Evolutionary conservation across 2,329 filamentous ascomycete genomes (phyloP).

Genomic region (Berkeleyomyces basicola): DNA sequence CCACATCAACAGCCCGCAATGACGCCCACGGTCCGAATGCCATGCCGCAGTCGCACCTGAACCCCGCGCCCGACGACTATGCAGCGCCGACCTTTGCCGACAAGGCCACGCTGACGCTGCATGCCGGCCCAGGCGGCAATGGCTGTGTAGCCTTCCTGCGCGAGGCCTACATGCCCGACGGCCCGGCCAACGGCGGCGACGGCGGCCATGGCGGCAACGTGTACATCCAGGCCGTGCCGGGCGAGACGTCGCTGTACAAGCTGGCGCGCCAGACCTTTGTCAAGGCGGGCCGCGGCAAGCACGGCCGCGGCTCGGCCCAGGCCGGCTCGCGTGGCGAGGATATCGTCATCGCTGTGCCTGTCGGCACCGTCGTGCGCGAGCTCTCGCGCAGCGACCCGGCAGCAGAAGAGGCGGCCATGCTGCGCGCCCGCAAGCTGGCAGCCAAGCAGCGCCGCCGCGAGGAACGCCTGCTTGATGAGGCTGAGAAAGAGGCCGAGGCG

Average conservation of each 20-base stretch:
- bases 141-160: conserved; percentile 90
- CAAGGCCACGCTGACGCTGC: conserved; percentile 59
- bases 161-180: conserved; percentile 76
- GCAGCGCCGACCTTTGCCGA: conserved; percentile 71
- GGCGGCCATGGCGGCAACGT: conserved; percentile 82
- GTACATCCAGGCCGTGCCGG: conserved; percentile 83
- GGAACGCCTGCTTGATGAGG: conserved; percentile 22
- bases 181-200: conserved; percentile 87
- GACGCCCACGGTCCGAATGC: conserved; percentile 23
- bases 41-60: conserved; percentile 41
- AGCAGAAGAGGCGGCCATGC: conserved; percentile 39
- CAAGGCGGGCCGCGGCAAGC: conserved; percentile 58
- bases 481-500: conserved; percentile 9
- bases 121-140: conserved; percentile 69
- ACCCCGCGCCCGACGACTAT: conserved; percentile 75
- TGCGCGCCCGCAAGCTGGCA: conserved; percentile 21
- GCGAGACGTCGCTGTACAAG: conserved; percentile 88
- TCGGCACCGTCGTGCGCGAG: conserved; percentile 82
- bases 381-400: conserved; percentile 62
- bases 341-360: conserved; percentile 73
- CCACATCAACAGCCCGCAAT: conserved; percentile 10
- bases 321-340: conserved; percentile 74
- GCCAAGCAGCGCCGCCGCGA: conserved; percentile 21
- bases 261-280: conserved; percentile 60
- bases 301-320: conserved; percentile 57